Evolutionary conservation across 441 rosid genomes (phyloP), one percentile per base, ranked within the genome.

Genomic region (Arabidopsis hybrid): DNA sequence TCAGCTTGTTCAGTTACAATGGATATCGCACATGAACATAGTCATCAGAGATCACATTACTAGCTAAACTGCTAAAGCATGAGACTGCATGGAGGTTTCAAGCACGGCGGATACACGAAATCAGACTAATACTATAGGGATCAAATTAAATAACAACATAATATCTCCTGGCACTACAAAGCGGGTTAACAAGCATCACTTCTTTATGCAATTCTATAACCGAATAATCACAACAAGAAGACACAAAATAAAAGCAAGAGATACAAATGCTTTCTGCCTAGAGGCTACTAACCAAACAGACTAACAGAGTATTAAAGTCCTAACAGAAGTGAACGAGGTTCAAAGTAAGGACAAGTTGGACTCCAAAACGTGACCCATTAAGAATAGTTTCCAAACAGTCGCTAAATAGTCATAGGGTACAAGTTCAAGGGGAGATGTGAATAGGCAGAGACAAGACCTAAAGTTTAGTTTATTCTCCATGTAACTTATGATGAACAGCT

Each of bases 51-150:
- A n/a, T 36, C 50, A 65, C 47, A 57, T 46, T 21, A 65, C 51
- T 38, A 72, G 40, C 32, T 45, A 35, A 72, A 45, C 50, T 65
- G 40, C 32, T 43, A 35, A 72, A 45, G 58, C 71, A 56, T 57
- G 58, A 38, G 9, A 31, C 7, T 39, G 26, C 10, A 8, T 2
- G 68, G 53, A 40, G 55, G 8, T 61, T 51, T 71, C 8, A 40
- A 17, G 35, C 1, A 4, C 46, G 42, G 62, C 11, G 1, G 43
- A 18, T 40, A 16, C 35, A 40, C 9, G 12, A 4, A 36, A 8
- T 31, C 35, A 66, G 53, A n/a, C 45, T 66, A n/a, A 31, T 49
- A 39, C 53, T 50, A 40, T 32, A 38, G 26, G 26, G 45, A 57
- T 39, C 36, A 17, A 36, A 16, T 3, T 21, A n/a, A 0, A 9